Conservation (phyloP, 257 asterid species). For the Hygrophila difformis region DNA sequence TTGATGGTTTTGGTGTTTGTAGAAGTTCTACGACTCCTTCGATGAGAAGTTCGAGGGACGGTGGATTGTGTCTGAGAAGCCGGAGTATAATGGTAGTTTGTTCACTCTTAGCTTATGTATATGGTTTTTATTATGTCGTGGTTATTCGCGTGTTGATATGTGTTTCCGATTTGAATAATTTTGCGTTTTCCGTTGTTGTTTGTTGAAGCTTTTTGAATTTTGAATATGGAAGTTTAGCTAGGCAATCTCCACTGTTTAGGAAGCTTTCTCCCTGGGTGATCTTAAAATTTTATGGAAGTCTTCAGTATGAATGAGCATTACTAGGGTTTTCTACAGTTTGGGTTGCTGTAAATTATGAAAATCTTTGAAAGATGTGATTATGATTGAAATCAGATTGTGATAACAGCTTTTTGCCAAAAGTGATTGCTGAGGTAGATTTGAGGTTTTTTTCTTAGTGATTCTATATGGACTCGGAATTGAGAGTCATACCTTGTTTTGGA, state of each 20-base stretch:
- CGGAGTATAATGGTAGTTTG: conserved; percentile 60
- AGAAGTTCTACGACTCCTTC: conserved; percentile 80
- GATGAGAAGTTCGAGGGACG: conserved; percentile 78
- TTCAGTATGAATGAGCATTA: background rate
- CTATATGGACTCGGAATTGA: background rate
- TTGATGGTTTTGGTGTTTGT: conserved; percentile 15
- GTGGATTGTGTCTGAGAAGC: conserved; percentile 78
- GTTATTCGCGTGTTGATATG: background rate
- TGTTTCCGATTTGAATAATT: background rate
- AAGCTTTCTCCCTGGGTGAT: too few species aligned
- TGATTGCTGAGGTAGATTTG: too few species aligned
- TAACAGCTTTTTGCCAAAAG: too few species aligned
- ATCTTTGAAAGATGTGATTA: too few species aligned
- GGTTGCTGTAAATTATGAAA: background rate
- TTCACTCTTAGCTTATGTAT: background rate
- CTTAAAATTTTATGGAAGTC: too few species aligned
- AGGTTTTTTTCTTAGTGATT: too few species aligned
- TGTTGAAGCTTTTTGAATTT: too few species aligned
- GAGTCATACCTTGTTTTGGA: background rate
- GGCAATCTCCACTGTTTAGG: too few species aligned
- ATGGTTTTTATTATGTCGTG: background rate
- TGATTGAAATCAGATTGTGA: too few species aligned
- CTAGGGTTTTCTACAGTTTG: background rate
- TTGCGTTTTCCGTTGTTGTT: background rate
- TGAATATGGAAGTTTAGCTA: too few species aligned